Percentiles rank a stretch among this genome's conserved stretches.
These are phyloP conservation scores for Fusarium nygamai DNA, from an alignment of 2,329 filamentous ascomycete genomes.

Conservation along the genomic window DNA sequence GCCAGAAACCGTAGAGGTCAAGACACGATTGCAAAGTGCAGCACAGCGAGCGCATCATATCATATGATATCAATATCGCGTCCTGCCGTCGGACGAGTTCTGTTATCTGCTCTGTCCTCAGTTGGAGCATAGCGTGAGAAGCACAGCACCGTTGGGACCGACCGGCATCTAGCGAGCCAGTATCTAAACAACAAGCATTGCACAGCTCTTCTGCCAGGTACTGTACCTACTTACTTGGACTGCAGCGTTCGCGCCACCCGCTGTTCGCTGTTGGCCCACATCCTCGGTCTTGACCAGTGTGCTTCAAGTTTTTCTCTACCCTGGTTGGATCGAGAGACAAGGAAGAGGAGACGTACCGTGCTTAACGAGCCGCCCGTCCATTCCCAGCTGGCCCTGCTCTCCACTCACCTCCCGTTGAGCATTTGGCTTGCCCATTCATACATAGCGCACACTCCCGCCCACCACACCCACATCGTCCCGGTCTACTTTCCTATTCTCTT, in stretches of 20 bases:
- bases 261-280: slow-evolving; percentile 42
- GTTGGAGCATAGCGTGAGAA: slow-evolving; percentile 8
- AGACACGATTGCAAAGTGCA: slow-evolving; percentile 25
- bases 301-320: slow-evolving; percentile 11
- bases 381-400: slow-evolving; percentile 24
- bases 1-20: slow-evolving; percentile 31
- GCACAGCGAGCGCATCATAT: slow-evolving; percentile 5
- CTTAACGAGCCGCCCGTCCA: slow-evolving; percentile 15
- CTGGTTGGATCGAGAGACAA: slow-evolving; percentile 13
- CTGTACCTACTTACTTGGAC: slow-evolving; percentile 32
- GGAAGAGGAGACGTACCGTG: slow-evolving; percentile 15
- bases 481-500: slow-evolving; percentile 40
- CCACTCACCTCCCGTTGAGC: slow-evolving; percentile 23
- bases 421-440: slow-evolving; percentile 28
- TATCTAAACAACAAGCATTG: slow-evolving; percentile 25
- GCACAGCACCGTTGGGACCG: slow-evolving; percentile 21
- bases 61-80: slow-evolving; percentile 12
- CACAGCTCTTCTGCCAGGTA: slow-evolving; percentile 31
- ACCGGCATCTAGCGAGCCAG: slow-evolving; percentile 4
- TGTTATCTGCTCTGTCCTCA: slow-evolving; percentile 1
- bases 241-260: slow-evolving; percentile 45
- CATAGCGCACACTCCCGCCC: slow-evolving; percentile 43
- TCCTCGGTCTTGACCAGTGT: slow-evolving; percentile 29
- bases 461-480: slow-evolving; percentile 38
- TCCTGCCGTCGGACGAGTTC: background rate